Evolutionary conservation across 306 rosid species (phyloP), one percentile per base, ranked within the genome.

Genomic region (Quercus wislizeni): DNA sequence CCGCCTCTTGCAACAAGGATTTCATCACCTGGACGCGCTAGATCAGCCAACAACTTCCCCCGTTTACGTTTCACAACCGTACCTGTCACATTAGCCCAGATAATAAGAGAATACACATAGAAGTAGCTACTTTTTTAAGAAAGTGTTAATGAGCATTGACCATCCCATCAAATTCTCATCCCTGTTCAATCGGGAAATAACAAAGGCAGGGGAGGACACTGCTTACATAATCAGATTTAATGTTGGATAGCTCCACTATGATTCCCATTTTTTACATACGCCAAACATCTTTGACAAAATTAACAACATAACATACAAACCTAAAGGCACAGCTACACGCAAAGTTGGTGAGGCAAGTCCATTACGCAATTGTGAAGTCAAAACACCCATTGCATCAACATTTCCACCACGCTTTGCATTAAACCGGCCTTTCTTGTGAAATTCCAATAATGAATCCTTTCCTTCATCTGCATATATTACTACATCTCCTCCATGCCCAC

Each of bases 401-500:
- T 90, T 95, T 2, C 99, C 97, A 21, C 97, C 98, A 1, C 97
- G 97, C 21, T 92, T 94, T 1, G 97, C 98, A 46, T 81, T 86
- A 62, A 68, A 84, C 10, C 92, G 80, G 31, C 73, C 75, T 74
- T 86, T 85, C 61, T 62, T 73, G 67, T 94, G 97, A 83, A 94
- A 87, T 35, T 90, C 94, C 63, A 94, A 61, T 86, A 94, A 71
- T 3, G 97, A 71, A 58, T 92, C 97, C 57, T 84, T 84, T 0
- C 87, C 83, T 77, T 91, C 98, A 30, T 96, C 98, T 0, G 93
- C 97, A 82, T 78, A 91, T 49, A 96, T 68, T n/a, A 96, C 84
- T n/a, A 93, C 99, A 76, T 96, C 96, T 2, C 94, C 99, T 8
- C 99, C 99, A 71, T 85, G 92, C 1, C 99, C 98, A 1, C 97